Percentiles rank a stretch among this genome's conserved stretches.
Conservation (phyloP, 2,329 filamentous ascomycete species). For the Neonectria magnoliae region DNA sequence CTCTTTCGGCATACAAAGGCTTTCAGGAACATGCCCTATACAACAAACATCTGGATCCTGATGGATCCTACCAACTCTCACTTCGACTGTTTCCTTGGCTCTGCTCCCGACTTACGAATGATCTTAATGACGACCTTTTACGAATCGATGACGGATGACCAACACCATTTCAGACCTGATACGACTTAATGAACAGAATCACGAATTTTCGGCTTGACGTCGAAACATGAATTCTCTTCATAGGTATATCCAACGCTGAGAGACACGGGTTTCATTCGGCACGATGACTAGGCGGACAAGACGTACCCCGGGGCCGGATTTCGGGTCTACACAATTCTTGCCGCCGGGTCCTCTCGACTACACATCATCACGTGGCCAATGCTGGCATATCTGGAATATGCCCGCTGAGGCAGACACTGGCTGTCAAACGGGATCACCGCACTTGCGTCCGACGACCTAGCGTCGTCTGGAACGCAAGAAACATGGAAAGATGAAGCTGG, state of each 20-base stretch:
- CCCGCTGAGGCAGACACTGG: slow-evolving; percentile 54
- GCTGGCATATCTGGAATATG: slow-evolving; percentile 53
- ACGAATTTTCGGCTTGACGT: slow-evolving; percentile 47
- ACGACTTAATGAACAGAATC: slow-evolving; percentile 46
- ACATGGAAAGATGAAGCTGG: slow-evolving; percentile 44
- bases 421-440: slow-evolving; percentile 54
- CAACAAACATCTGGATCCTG: slow-evolving; percentile 22
- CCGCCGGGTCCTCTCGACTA: slow-evolving; percentile 44
- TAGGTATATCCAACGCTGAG: slow-evolving; percentile 42
- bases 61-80: slow-evolving; percentile 42
- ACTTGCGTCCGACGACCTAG: slow-evolving; percentile 23
- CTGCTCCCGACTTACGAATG: slow-evolving; percentile 55
- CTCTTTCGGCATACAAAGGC: slow-evolving; percentile 43
- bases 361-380: slow-evolving; percentile 49
- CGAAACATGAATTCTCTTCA: slow-evolving; percentile 44
- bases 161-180: slow-evolving; percentile 46
- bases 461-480: slow-evolving; percentile 22
- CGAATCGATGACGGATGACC: slow-evolving; percentile 50
- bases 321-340: slow-evolving; percentile 31
- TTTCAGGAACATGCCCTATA: slow-evolving; percentile 40
- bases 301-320: slow-evolving; percentile 45
- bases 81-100: slow-evolving; percentile 51
- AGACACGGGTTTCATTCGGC: slow-evolving; percentile 42
- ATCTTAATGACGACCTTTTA: slow-evolving; percentile 57
- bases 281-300: slow-evolving; percentile 36